Conservation (phyloP, 768 basidiomycete genomes). For the Pleurotus tuoliensis region DNA sequence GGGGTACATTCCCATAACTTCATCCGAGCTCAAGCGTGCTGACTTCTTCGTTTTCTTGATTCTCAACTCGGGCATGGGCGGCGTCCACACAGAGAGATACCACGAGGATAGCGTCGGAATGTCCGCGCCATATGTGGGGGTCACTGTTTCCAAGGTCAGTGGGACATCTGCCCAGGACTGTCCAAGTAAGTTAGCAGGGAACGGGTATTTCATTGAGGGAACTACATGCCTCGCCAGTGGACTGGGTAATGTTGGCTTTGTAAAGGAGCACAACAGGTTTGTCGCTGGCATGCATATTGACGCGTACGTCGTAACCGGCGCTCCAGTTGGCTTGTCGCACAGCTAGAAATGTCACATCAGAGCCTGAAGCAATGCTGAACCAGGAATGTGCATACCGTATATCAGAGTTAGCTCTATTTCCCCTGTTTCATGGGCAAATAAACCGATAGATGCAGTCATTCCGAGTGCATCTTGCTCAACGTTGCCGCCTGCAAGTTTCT, state of each 20-base stretch:
- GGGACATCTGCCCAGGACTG: constrained; percentile 20
- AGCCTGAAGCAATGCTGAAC: not conserved
- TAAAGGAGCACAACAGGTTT: constrained; percentile 16
- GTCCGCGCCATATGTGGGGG: constrained; percentile 17
- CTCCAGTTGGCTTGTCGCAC: constrained; percentile 16
- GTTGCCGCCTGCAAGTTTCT: not conserved
- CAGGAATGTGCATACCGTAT: constrained; percentile 14
- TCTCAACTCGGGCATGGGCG: not conserved
- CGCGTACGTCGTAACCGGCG: constrained; percentile 19
- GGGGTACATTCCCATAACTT: not conserved
- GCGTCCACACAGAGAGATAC: constrained; percentile 11
- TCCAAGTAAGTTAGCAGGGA: not conserved
- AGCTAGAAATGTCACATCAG: constrained; percentile 5
- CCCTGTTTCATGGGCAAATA: constrained; percentile 16
- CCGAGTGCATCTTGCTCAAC: constrained; percentile 13
- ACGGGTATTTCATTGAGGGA: not conserved
- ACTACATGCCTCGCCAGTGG: constrained; percentile 16
- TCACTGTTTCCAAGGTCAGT: constrained; percentile 18
- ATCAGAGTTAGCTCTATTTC: constrained; percentile 18
- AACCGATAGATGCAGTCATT: constrained; percentile 14
- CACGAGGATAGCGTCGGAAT: constrained; percentile 16
- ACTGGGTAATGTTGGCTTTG: constrained; percentile 15
- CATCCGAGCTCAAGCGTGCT: not conserved
- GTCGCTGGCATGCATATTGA: constrained; percentile 14
- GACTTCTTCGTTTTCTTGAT: no score